Conservation (phyloP, 75 land plant genomes). For the Sequoiadendron giganteum region DNA sequence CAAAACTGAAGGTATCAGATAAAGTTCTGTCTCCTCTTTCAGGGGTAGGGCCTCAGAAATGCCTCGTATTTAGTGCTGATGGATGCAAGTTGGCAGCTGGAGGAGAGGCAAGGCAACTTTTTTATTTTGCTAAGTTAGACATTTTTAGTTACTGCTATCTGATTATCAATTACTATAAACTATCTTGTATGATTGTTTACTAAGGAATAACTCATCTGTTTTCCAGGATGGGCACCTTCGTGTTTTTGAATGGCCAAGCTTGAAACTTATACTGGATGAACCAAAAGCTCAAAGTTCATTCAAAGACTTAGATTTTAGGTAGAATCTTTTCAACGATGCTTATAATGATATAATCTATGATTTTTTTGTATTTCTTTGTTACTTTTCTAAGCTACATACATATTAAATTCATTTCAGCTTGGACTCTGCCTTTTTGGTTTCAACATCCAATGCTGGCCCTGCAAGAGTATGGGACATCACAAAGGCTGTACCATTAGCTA, state of each 20-base stretch:
- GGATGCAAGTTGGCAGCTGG: conserved; percentile 82
- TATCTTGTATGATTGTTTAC: background rate
- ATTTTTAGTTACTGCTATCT: background rate
- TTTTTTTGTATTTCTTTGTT: background rate
- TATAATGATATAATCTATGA: background rate
- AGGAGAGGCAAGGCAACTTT: conserved; percentile 55
- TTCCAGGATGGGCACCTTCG: conserved; percentile 92
- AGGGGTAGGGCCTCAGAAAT: conserved; percentile 71
- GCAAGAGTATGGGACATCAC: conserved; percentile 82
- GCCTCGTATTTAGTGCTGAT: conserved; percentile 77
- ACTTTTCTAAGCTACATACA: conserved; percentile 10
- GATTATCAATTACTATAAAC: background rate
- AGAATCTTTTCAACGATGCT: background rate
- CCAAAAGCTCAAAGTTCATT: conserved; percentile 74
- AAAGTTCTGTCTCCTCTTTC: conserved; percentile 46
- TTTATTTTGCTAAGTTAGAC: background rate
- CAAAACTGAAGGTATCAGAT: conserved; percentile 33
- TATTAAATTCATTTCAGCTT: conserved; percentile 45
- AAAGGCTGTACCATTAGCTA: conserved; percentile 51
- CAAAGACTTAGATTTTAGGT: conserved; percentile 92
- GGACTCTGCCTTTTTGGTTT: conserved; percentile 78
- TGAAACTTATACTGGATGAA: conserved; percentile 73
- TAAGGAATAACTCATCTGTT: background rate
- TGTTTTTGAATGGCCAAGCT: conserved; percentile 89
- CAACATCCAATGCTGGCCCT: conserved; percentile 84